These are phyloP conservation scores for Bjerkandera adusta DNA, from an alignment of 1,284 basidiomycete species.

Conservation along the genomic window DNA sequence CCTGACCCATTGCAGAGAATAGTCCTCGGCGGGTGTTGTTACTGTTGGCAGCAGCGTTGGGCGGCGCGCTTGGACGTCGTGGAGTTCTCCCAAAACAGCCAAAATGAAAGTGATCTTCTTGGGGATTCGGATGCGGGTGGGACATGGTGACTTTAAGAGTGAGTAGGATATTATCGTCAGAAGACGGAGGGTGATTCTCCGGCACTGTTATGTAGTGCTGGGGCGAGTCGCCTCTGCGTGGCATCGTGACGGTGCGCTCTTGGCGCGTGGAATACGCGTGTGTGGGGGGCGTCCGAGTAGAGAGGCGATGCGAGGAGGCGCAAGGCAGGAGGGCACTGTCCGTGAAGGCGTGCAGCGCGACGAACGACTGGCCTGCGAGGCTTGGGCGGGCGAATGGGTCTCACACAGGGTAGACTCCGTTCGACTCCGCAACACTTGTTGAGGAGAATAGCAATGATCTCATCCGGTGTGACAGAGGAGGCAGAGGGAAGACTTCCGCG, in stretches of 20 bases:
- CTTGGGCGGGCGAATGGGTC: too few species aligned
- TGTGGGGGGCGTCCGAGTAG: not conserved
- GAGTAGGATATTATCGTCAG: constrained; percentile 30
- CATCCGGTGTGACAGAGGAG: constrained; percentile 4
- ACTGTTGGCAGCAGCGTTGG: constrained; percentile 27
- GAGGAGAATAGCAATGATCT: constrained; percentile 8
- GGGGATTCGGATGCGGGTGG: too few species aligned
- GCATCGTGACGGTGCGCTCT: too few species aligned
- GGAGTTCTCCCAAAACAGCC: constrained; percentile 32
- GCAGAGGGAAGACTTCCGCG: constrained; percentile 1
- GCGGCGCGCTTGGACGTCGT: constrained; percentile 26
- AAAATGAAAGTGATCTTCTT: constrained; percentile 34
- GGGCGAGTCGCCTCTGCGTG: too few species aligned
- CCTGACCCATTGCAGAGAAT: constrained; percentile 68
- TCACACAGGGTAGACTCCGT: too few species aligned
- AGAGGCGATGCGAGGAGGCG: not conserved
- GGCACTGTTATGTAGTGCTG: constrained; percentile 27
- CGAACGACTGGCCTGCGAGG: too few species aligned
- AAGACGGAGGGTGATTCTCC: constrained; percentile 25
- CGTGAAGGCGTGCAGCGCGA: not conserved
- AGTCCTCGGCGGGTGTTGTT: constrained; percentile 28
- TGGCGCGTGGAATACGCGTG: too few species aligned
- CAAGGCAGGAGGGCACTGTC: not conserved
- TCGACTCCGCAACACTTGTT: too few species aligned
- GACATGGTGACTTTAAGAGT: constrained; percentile 32